These are phyloP conservation scores for Saccharomycopsis crataegensis DNA, from an alignment of 1,139 yeast genomes.

Conservation along the genomic window DNA sequence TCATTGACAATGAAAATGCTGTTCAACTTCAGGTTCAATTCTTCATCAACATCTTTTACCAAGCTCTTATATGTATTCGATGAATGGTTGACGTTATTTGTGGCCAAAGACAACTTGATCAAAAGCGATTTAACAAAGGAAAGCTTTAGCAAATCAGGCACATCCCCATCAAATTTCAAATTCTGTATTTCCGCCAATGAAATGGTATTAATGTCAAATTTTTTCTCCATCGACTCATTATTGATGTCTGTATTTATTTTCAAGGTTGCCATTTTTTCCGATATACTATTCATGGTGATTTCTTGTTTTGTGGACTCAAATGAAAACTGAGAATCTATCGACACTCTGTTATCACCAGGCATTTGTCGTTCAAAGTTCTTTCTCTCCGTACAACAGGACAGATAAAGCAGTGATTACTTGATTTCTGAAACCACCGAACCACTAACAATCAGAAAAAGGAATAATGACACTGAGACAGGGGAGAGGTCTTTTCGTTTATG, in stretches of 20 bases:
- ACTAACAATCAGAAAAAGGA: too few relatives aligned
- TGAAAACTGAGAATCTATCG: conserved; percentile 17
- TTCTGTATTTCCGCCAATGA: conserved; percentile 13
- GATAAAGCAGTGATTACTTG: too few relatives aligned
- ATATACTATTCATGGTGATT: neutral
- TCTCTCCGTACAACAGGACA: too few relatives aligned
- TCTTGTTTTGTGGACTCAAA: conserved; percentile 14
- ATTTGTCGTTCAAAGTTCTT: neutral
- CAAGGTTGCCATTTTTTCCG: neutral
- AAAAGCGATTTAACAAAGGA: conserved; percentile 16
- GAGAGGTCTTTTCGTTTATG: too few relatives aligned
- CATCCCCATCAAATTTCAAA: conserved; percentile 11
- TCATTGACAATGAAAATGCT: conserved; percentile 4
- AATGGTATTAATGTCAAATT: conserved; percentile 7
- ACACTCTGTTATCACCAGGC: conserved; percentile 8
- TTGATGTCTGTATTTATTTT: neutral
- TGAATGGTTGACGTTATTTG: neutral
- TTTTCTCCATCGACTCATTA: neutral
- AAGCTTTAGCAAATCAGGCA: conserved; percentile 10
- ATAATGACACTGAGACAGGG: too few relatives aligned
- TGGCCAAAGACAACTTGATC: conserved; percentile 9
- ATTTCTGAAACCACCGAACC: too few relatives aligned
- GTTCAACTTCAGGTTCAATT: conserved; percentile 10
- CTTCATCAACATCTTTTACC: conserved; percentile 15
- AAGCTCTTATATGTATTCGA: conserved; percentile 6